Evolutionary conservation across 306 rosid genomes (phyloP), one percentile per base, ranked within the genome.

Genomic region (Hippophae gyantsensis): DNA sequence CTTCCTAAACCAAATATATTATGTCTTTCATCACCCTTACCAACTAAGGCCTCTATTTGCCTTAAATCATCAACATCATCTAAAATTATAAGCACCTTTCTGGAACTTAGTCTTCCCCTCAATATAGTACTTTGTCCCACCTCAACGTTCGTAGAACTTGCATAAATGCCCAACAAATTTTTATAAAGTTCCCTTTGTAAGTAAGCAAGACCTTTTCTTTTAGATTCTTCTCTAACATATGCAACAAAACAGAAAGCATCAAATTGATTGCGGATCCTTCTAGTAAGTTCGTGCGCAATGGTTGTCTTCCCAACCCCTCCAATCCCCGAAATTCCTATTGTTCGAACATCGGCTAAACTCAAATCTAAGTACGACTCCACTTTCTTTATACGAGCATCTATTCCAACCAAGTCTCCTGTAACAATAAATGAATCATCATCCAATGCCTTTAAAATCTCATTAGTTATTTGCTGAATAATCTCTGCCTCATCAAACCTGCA

Each of bases 61-160:
- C 61, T 13, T 48, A 46, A 38, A 6, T 74, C 61, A 65, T 65
- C 72, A 10, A 79, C 77, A 74, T 71, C 70, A 61, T 79, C 80
- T 46, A 74, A 52, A 65, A 64, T 55, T 52, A 71, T 62, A 65
- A 61, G 54, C 60, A 74, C 32, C 55, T 46, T 54, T 69, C 38
- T 53, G 32, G 57, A 46, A 10, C 14, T 6, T 14, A 48, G 11
- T 48, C 13, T 11, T n/a, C 2, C 13, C 52, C 5, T 48, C 13
- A 12, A 48, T 12, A 10, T 7, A 48, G 12, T 12, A 14, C 12
- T 10, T 27, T 27, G 38, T 48, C 13, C 13, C n/a, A 12, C 13
- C 5, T 6, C 11, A 10, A 10, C 52, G 10, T 48, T 48, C 52
- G 14, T 10, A 10, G 6, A 10, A 2, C 13, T 6, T 8, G 12